Conservation (phyloP, 192 early-diverging fungal genomes). For the Gamsiella multidivaricata region DNA sequence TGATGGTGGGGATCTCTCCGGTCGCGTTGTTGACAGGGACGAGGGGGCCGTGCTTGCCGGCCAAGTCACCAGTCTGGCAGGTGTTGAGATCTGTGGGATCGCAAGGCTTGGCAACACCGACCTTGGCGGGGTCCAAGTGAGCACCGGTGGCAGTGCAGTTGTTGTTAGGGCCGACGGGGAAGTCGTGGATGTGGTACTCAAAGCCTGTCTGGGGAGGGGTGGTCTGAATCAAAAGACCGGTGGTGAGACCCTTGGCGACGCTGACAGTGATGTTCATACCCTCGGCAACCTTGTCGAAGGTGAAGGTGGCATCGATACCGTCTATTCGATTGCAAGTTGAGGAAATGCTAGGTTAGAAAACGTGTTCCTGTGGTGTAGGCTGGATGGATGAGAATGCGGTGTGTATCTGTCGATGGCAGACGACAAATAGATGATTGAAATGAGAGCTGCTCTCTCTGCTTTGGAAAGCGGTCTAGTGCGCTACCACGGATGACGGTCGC, state of each 20-base stretch:
- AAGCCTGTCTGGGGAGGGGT: slow-evolving; percentile 16
- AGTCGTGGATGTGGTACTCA: slow-evolving; percentile 49
- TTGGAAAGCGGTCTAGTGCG: too few species aligned
- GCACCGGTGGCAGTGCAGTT: slow-evolving; percentile 31
- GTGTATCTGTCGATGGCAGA: too few species aligned
- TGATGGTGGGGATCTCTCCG: slow-evolving; percentile 23
- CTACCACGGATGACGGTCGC: too few species aligned
- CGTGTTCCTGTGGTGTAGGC: too few species aligned
- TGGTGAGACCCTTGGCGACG: slow-evolving; percentile 14
- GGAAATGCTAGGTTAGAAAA: too few species aligned
- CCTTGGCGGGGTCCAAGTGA: slow-evolving; percentile 48
- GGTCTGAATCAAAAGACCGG: background rate
- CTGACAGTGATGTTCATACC: slow-evolving; percentile 33
- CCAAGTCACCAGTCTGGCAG: slow-evolving; percentile 69
- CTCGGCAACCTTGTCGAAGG: slow-evolving; percentile 22
- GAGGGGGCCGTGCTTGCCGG: slow-evolving; percentile 66
- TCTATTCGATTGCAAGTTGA: slow-evolving; percentile 22
- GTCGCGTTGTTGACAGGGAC: slow-evolving; percentile 23
- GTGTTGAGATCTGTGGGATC: slow-evolving; percentile 36
- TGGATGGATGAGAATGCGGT: too few species aligned
- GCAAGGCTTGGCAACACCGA: slow-evolving; percentile 33
- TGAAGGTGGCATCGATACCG: slow-evolving; percentile 23
- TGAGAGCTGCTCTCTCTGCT: too few species aligned
- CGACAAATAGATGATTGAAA: too few species aligned
- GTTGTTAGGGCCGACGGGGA: slow-evolving; percentile 21